Evolutionary conservation across 2,329 filamentous ascomycete genomes (phyloP).

Genomic region (Coniochaeta prunicola): DNA sequence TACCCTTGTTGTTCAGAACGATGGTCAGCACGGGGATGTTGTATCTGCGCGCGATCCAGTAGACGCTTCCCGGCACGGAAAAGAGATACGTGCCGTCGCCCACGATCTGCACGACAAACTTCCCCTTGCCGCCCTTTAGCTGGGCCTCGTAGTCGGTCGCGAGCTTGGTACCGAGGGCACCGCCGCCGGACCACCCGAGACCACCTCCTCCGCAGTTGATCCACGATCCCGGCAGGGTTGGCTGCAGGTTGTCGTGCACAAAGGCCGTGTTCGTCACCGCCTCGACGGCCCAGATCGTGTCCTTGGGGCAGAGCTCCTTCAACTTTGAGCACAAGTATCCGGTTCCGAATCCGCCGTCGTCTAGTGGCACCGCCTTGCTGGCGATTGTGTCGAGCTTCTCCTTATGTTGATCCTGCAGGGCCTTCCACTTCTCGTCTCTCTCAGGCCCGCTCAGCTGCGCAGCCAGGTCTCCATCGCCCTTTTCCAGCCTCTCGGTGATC

Average conservation of each 20-base stretch:
- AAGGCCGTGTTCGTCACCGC: constrained; percentile 63
- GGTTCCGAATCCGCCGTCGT: constrained; percentile 55
- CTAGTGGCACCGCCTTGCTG: constrained; percentile 46
- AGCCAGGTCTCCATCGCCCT: constrained; percentile 32
- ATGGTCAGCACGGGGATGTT: constrained; percentile 39
- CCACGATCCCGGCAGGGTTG: constrained; percentile 44
- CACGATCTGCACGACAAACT: constrained; percentile 41
- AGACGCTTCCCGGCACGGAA: constrained; percentile 37
- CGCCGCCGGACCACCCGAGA: constrained; percentile 46
- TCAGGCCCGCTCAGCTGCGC: constrained; percentile 29
- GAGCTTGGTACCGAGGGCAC: constrained; percentile 41
- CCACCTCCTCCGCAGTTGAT: constrained; percentile 48
- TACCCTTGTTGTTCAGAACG: constrained; percentile 43
- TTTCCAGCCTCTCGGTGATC: constrained; percentile 52
- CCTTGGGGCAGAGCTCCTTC: constrained; percentile 26
- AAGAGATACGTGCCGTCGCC: constrained; percentile 44
- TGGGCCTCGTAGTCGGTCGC: constrained; percentile 30
- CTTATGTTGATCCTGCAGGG: constrained; percentile 50
- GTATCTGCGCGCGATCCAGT: constrained; percentile 41
- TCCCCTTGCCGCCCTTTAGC: constrained; percentile 28
- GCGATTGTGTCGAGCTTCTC: constrained; percentile 54
- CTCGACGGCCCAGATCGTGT: constrained; percentile 67
- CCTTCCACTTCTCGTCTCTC: constrained; percentile 38
- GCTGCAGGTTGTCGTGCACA: constrained; percentile 61
- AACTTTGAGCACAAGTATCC: constrained; percentile 32